These are phyloP conservation scores for Chenopodium formosanum DNA, from an alignment of 148 eudicot genomes.

Conservation along the genomic window DNA sequence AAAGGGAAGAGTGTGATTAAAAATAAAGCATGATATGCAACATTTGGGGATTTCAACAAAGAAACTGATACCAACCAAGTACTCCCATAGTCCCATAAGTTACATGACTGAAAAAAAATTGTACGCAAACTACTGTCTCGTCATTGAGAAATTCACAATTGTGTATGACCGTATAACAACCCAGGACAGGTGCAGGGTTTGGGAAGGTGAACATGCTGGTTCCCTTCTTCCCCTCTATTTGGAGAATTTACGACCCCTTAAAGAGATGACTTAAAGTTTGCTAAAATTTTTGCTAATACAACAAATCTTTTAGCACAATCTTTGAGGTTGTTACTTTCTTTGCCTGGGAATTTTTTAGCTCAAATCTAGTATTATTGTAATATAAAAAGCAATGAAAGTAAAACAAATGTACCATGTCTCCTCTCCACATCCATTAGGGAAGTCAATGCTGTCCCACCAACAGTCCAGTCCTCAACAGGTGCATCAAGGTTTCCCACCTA, in stretches of 20 bases:
- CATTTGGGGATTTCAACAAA: not conserved
- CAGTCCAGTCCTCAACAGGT: slow-evolving; percentile 97
- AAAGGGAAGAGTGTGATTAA: not conserved
- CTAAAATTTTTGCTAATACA: not conserved
- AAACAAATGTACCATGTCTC: slow-evolving; percentile 72
- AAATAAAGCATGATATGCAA: not conserved
- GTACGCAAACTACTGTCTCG: not conserved
- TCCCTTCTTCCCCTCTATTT: not conserved
- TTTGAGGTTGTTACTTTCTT: not conserved
- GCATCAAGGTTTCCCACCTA: slow-evolving; percentile 95
- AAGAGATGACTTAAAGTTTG: not conserved
- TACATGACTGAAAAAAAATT: not conserved
- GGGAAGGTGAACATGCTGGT: not conserved
- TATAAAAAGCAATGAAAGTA: slow-evolving; percentile 17
- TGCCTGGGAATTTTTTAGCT: not conserved
- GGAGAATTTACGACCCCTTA: not conserved
- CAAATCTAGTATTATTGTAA: not conserved
- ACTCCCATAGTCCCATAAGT: not conserved
- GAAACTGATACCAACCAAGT: not conserved
- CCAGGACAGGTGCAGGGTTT: not conserved
- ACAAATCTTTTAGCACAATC: not conserved
- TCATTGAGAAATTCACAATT: not conserved
- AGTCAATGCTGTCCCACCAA: slow-evolving; percentile 98
- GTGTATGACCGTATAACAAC: not conserved
- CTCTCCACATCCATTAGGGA: slow-evolving; percentile 97